Evolutionary conservation across 768 basidiomycete species (phyloP), one percentile per base, ranked within the genome.

Genomic region (Termitomyces sp.): DNA sequence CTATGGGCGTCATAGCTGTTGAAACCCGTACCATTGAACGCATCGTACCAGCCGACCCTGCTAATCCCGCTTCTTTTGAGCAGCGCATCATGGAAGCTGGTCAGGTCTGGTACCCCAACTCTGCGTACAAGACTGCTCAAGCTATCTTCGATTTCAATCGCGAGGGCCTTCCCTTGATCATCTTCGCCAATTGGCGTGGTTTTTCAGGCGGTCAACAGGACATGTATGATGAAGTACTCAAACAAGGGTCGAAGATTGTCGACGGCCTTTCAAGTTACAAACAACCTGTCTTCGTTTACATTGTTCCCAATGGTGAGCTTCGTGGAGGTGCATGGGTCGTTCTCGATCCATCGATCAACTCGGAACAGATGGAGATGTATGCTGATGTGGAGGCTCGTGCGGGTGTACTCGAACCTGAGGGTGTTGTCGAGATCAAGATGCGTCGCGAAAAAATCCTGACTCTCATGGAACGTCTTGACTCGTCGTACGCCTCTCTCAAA

Each of bases 301-400:
- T 99, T 64, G 89, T 98, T 9, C 97, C 97, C 35, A 97, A 98
- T 67, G 97, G 97, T 61, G 97, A 99, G 72, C 85, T 99, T 50
- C 95, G 97, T 70, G 97, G 97, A 67, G 97, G 97, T 65, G 97
- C 97, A 36, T 99, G 96, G 96, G 97, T 98, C 65, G 97, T 99
- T 1, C 84, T 99, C 47, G 97, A 99, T 72, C 97, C 97, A 32
- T 91, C 93, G 18, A 98, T 99, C 80, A 98, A 98, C 76, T 78
- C 88, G 2, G 87, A 92, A 67, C 93, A 97, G 73, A 97, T 99
- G 96, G 91, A 97, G 76, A 98, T 99, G 96, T 98, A 95, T 68
- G 96, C 95, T 28, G 97, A 98, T 69, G 86, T 91, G 48, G 95
- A 97, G 8, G 85, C 97, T 23, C 89, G 97, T 57, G 97, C 95